Percentiles rank a stretch among this genome's conserved stretches.
Evolutionary conservation across 2,329 filamentous ascomycete genomes (phyloP).

Genomic region (Neoarthrinium moseri): DNA sequence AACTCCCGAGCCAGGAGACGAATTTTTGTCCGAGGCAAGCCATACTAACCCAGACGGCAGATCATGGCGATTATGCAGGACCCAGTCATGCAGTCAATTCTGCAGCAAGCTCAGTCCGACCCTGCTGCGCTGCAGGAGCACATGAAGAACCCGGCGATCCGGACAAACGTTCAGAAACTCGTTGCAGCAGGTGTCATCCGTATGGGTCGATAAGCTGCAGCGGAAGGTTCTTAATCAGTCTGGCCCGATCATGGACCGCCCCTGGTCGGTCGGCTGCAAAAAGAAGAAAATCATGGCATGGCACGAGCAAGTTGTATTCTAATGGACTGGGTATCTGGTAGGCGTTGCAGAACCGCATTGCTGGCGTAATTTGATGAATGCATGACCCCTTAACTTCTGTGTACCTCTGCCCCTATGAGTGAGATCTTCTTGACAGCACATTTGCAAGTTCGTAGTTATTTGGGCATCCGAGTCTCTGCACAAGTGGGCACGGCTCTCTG

Average conservation of each 20-base stretch:
- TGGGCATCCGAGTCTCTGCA: too few species aligned
- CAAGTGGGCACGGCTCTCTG: too few species aligned
- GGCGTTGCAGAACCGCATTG: constrained; percentile 7
- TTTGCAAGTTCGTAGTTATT: too few species aligned
- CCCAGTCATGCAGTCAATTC: constrained; percentile 95
- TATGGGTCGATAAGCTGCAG: constrained; percentile 49
- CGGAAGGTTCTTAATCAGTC: too few species aligned
- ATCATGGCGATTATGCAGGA: constrained; percentile 92
- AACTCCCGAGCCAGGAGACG: too few species aligned
- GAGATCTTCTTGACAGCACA: too few species aligned
- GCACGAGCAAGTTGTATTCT: constrained; percentile 4
- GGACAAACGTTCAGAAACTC: constrained; percentile 89
- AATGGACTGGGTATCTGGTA: not conserved
- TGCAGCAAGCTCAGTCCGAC: constrained; percentile 94
- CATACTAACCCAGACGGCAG: constrained; percentile 36
- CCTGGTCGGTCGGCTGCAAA: too few species aligned
- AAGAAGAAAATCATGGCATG: not conserved
- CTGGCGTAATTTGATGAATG: constrained; percentile 10
- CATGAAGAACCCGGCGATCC: constrained; percentile 88
- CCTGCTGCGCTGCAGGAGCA: constrained; percentile 93
- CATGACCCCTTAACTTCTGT: not conserved
- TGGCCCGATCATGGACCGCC: too few species aligned
- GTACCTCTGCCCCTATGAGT: too few species aligned
- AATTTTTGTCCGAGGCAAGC: too few species aligned
- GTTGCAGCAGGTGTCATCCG: constrained; percentile 91